phyloP scores from a whole-genome alignment of 192 early-diverging fungal species.

The Backusella circina region DNA sequence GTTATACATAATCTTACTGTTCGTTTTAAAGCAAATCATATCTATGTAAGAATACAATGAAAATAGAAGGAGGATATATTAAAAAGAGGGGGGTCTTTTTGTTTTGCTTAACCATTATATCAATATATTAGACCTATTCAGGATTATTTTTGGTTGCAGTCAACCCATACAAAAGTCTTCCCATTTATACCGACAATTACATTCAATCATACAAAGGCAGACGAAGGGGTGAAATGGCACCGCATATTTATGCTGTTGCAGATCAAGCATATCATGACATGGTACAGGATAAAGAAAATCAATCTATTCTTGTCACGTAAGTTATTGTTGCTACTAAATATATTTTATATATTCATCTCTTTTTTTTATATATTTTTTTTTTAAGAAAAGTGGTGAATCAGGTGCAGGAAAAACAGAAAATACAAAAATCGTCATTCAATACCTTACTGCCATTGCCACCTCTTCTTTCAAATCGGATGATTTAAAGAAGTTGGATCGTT shows the following conservation, averaged over 20 bases:
- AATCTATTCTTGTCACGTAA: conserved; percentile 96
- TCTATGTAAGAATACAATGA: conserved; percentile 71
- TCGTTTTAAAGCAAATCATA: conserved; percentile 86
- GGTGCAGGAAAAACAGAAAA: conserved; percentile 99
- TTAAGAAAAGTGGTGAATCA: conserved; percentile 78
- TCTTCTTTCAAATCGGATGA: conserved; percentile 41
- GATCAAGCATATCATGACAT: conserved; percentile 96
- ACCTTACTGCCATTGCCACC: conserved; percentile 86
- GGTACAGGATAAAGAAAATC: conserved; percentile 90
- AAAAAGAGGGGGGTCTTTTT: neutral
- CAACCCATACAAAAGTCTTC: conserved; percentile 92
- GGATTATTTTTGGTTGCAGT: conserved; percentile 98
- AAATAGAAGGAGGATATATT: neutral
- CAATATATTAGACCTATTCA: conserved; percentile 84
- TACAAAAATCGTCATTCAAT: conserved; percentile 99
- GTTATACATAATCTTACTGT: conserved; percentile 96
- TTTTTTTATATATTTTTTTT: neutral
- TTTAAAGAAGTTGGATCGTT: conserved; percentile 42
- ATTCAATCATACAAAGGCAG: conserved; percentile 69
- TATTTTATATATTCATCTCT: neutral
- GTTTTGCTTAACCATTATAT: neutral
- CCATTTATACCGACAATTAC: conserved; percentile 83
- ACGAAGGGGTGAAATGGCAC: conserved; percentile 69
- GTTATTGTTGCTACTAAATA: neutral
- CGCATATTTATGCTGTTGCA: conserved; percentile 91